These are phyloP conservation scores for Skeletonema grethae DNA, from an alignment of 108 stramenopile species.

Conservation along the genomic window DNA sequence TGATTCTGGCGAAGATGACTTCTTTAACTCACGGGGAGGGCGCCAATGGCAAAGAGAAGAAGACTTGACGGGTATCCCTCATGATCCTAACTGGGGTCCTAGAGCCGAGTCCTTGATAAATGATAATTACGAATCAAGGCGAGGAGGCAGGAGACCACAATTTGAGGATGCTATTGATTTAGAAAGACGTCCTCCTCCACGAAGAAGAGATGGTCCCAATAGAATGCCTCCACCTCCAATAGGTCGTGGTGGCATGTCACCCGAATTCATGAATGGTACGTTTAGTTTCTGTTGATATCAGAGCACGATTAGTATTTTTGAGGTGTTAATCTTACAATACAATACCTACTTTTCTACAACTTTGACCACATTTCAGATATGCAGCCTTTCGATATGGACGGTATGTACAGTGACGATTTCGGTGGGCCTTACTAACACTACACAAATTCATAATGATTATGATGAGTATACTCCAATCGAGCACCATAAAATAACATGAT, in stretches of 20 bases:
- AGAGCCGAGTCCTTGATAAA: not conserved
- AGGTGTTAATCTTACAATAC: not conserved
- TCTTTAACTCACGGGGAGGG: not conserved
- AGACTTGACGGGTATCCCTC: not conserved
- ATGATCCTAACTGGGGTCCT: not conserved
- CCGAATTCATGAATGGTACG: not conserved
- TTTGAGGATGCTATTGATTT: not conserved
- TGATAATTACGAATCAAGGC: not conserved
- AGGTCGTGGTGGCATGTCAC: not conserved
- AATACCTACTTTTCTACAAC: not conserved
- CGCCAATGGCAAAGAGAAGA: conserved; percentile 3
- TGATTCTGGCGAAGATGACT: not conserved
- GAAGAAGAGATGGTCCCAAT: not conserved
- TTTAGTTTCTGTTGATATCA: not conserved
- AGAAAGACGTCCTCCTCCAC: conserved; percentile 1
- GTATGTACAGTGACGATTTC: not conserved
- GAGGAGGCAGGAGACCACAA: not conserved
- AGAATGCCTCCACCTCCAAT: not conserved
- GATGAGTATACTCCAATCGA: not conserved
- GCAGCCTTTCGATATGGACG: not conserved
- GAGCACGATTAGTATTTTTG: not conserved
- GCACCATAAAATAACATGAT: not conserved
- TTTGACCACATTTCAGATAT: not conserved
- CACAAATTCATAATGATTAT: not conserved
- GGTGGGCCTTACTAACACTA: not conserved